Conservation (phyloP, 305 asterid genomes). For the Fraxinus platypoda region DNA sequence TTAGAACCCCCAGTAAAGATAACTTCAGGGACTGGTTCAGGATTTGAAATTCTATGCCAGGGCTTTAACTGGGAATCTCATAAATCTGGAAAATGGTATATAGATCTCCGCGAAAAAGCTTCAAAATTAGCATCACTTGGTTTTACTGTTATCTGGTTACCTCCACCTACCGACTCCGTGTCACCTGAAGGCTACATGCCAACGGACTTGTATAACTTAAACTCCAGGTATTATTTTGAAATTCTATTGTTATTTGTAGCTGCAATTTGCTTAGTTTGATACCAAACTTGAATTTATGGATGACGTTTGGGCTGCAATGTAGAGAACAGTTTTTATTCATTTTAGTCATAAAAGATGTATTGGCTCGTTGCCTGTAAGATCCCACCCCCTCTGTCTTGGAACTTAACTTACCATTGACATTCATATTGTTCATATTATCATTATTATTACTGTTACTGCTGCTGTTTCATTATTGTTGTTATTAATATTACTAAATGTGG, state of each 20-base stretch:
- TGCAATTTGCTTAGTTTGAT: neutral
- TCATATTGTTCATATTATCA: neutral
- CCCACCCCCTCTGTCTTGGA: neutral
- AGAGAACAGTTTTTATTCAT: neutral
- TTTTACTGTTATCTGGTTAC: conserved; percentile 87
- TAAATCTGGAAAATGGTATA: conserved; percentile 88
- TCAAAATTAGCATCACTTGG: conserved; percentile 72
- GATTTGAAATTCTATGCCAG: conserved; percentile 84
- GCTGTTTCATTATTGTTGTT: neutral
- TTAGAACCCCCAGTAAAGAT: conserved; percentile 41
- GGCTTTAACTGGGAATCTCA: conserved; percentile 98
- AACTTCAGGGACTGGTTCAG: conserved; percentile 85
- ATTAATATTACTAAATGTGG: neutral
- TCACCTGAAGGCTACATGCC: conserved; percentile 99
- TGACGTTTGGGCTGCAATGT: conserved; percentile 17
- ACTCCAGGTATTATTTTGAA: conserved; percentile 65
- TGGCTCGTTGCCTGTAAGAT: neutral
- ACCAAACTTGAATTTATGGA: conserved; percentile 5
- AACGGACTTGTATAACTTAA: conserved; percentile 76
- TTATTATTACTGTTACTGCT: neutral
- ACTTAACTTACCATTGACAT: neutral
- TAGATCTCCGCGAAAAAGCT: conserved; percentile 70
- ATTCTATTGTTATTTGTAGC: neutral
- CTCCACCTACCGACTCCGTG: conserved; percentile 96
- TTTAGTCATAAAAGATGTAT: neutral